phyloP scores from a whole-genome alignment of 257 asterid genomes.

The Solanum sejunctum region DNA sequence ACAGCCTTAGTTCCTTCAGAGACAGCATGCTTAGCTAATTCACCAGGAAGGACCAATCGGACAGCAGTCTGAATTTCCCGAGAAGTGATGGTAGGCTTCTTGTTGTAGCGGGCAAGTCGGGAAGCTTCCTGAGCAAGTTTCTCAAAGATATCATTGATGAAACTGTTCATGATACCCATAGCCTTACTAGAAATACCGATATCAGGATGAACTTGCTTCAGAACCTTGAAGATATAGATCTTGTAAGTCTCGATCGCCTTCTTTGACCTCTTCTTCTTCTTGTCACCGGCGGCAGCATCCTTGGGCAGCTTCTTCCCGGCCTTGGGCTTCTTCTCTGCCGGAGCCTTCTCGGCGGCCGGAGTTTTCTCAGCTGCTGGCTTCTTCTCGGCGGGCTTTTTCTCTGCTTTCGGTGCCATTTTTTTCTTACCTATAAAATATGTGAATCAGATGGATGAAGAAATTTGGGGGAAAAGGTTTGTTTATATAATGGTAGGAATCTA shows the following conservation, averaged over 20 bases:
- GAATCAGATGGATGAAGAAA: neutral
- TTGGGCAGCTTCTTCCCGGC: conserved; percentile 6
- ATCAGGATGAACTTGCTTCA: conserved; percentile 11
- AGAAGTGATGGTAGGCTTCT: conserved; percentile 4
- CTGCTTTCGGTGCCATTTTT: conserved; percentile 17
- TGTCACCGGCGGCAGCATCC: conserved; percentile 1
- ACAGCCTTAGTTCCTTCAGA: conserved; percentile 13
- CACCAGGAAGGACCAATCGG: conserved; percentile 7
- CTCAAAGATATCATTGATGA: conserved; percentile 9
- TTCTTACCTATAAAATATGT: neutral
- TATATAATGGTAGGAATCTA: neutral
- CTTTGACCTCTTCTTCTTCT: conserved; percentile 2
- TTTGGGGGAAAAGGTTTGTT: neutral
- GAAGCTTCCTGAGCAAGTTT: conserved; percentile 6
- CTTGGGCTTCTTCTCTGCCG: conserved; percentile 11
- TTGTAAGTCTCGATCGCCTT: neutral
- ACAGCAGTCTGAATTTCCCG: conserved; percentile 12
- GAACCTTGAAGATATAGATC: conserved; percentile 8
- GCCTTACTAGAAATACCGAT: conserved; percentile 8
- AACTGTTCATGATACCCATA: conserved; percentile 13
- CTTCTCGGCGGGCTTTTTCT: conserved; percentile 9
- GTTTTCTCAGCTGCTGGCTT: conserved; percentile 10
- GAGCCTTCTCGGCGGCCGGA: conserved; percentile 1
- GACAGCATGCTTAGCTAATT: conserved; percentile 9
- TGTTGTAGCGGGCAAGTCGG: conserved; percentile 6